Evolutionary conservation across 2,329 filamentous ascomycete genomes (phyloP), one percentile per base, ranked within the genome.

Genomic region (Trichoderma atroviride): DNA sequence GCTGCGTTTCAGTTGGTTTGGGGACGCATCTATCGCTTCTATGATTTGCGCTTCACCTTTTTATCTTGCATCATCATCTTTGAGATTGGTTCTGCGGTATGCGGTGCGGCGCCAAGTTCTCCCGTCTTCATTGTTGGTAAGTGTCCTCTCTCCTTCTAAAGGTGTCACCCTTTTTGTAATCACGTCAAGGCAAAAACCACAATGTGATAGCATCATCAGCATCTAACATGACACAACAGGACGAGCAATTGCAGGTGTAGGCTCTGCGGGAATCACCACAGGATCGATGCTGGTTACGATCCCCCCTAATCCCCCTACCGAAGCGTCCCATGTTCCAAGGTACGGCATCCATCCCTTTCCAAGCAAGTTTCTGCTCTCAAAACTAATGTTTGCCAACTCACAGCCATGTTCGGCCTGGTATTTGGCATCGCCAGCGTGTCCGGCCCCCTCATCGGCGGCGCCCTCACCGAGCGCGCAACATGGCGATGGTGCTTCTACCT

Each of bases 401-500:
- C n/a, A 79, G 79, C 81, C 64, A 77, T 87, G 55, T 88, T 88
- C 68, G 86, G 85, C 22, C 82, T 84, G 73, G 79, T 87, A 0
- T 87, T 87, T 71, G 86, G 85, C n/a, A 73, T 87, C 16, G 81
- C 85, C 2, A 86, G 85, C 1, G 83, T 87, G 22, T 76, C 83
- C 53, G 86, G 86, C 0, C 86, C 86, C 11, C 78, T 88, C 6
- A 77, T 88, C 6, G 86, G 86, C 5, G 86, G 86, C 33, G 86
- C 80, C 2, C 85, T 88, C 67, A 86, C 85, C 2, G 78, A 82
- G 40, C 76, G 75, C 6, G 78, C 81, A 14, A 81, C 80, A 13
- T 88, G 86, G 86, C 80, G 81, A 60, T 85, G 86, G 86, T 88
- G 86, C 74, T 88, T 88, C 73, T 88, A 85, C 74, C 84, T 88